These are phyloP conservation scores for Penicillium simplicissimum DNA, from an alignment of 495 filamentous ascomycete genomes.

Conservation along the genomic window DNA sequence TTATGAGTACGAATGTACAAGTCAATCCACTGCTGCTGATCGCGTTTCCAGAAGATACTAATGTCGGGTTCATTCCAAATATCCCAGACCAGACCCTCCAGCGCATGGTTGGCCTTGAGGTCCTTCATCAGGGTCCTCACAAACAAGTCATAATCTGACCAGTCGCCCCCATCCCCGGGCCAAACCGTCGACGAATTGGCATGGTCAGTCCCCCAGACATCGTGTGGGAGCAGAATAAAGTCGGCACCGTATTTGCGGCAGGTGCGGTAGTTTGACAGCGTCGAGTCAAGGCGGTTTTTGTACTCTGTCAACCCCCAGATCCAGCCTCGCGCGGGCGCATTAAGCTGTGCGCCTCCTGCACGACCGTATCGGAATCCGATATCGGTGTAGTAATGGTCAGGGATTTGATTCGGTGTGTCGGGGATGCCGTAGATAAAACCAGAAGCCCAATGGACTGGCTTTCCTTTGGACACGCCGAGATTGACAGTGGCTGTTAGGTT, in stretches of 20 bases:
- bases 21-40: slow-evolving; percentile 34
- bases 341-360: slow-evolving; percentile 27
- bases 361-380: slow-evolving; percentile 23
- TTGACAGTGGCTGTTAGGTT: slow-evolving; percentile 19
- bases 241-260: slow-evolving; percentile 34
- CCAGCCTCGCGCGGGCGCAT: slow-evolving; percentile 23
- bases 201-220: slow-evolving; percentile 44
- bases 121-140: slow-evolving; percentile 32
- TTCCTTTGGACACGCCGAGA: slow-evolving; percentile 10
- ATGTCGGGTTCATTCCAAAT: slow-evolving; percentile 50
- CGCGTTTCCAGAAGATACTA: slow-evolving; percentile 34
- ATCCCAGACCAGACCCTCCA: slow-evolving; percentile 35
- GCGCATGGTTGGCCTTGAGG: slow-evolving; percentile 32
- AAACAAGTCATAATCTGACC: slow-evolving; percentile 38
- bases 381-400: slow-evolving; percentile 28
- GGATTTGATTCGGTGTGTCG: slow-evolving; percentile 29
- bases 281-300: slow-evolving; percentile 36
- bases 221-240: slow-evolving; percentile 44
- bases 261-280: slow-evolving; percentile 41
- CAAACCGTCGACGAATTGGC: slow-evolving; percentile 24
- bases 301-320: slow-evolving; percentile 27
- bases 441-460: slow-evolving; percentile 28
- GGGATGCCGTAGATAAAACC: slow-evolving; percentile 41
- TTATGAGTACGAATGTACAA: slow-evolving; percentile 32
- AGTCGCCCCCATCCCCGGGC: slow-evolving; percentile 45